phyloP scores from a whole-genome alignment of 768 basidiomycete species.

The Trametes punicea region DNA sequence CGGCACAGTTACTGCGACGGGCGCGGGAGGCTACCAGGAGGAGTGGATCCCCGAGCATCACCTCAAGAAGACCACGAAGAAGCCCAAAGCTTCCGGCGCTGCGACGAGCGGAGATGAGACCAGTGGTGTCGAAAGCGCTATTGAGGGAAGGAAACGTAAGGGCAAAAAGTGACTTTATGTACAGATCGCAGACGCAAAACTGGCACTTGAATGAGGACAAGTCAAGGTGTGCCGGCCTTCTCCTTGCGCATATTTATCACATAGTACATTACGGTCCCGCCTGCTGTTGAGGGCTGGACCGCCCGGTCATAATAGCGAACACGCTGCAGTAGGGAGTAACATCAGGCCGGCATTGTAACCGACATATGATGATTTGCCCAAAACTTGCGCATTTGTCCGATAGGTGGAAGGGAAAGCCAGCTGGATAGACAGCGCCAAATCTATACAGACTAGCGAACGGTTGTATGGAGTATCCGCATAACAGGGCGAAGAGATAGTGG shows the following conservation, averaged over 20 bases:
- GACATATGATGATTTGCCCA: too few species aligned
- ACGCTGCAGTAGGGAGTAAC: neutral
- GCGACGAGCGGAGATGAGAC: constrained; percentile 65
- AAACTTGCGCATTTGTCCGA: neutral
- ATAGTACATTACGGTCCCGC: neutral
- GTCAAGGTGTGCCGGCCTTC: neutral
- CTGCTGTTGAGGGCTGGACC: neutral
- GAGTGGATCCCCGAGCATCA: constrained; percentile 95
- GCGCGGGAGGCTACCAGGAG: constrained; percentile 72
- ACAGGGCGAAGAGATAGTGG: too few species aligned
- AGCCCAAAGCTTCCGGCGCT: constrained; percentile 50
- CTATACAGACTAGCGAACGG: too few species aligned
- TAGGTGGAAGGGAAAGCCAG: too few species aligned
- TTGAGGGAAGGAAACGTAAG: constrained; percentile 48
- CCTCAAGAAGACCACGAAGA: constrained; percentile 59
- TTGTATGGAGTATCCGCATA: neutral
- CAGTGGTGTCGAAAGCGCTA: constrained; percentile 42
- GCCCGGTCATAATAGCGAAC: neutral
- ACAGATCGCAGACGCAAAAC: constrained; percentile 12
- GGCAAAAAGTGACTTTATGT: constrained; percentile 44
- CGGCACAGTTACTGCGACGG: constrained; percentile 58
- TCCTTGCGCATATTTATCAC: constrained; percentile 10
- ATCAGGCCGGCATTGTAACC: too few species aligned
- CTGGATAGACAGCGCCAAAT: too few species aligned
- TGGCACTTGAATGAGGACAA: neutral